Percentiles rank a stretch among this genome's conserved stretches.
phyloP scores from a whole-genome alignment of 495 filamentous ascomycete species.

The Achaetomiella virescens region DNA sequence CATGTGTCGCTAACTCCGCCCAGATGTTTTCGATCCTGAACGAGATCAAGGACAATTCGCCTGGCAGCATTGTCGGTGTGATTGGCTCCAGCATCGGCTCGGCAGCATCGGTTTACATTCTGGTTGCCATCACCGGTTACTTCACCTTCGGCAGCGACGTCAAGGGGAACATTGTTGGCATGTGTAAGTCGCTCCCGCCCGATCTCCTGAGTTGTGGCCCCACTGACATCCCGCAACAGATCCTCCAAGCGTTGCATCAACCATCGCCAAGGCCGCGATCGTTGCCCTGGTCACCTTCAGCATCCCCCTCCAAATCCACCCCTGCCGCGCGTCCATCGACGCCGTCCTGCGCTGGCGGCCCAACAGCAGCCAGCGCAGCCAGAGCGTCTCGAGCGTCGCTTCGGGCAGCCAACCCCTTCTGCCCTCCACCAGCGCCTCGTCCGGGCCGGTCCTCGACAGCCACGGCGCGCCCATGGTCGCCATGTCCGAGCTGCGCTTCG shows the following conservation, averaged over 20 bases:
- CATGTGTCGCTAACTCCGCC: neutral
- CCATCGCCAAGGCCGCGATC: slow-evolving; percentile 89
- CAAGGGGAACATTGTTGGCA: slow-evolving; percentile 83
- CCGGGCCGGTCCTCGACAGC: slow-evolving; percentile 25
- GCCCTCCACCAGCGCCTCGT: slow-evolving; percentile 12
- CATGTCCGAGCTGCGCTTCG: slow-evolving; percentile 86
- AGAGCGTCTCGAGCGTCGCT: slow-evolving; percentile 24
- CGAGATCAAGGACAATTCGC: slow-evolving; percentile 82
- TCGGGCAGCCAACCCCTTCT: slow-evolving; percentile 41
- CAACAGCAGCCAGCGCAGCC: slow-evolving; percentile 74
- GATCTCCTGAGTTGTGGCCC: neutral
- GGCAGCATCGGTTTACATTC: slow-evolving; percentile 71
- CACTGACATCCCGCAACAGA: slow-evolving; percentile 36
- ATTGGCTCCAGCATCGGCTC: slow-evolving; percentile 77
- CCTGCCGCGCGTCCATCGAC: slow-evolving; percentile 86
- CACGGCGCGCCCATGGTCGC: slow-evolving; percentile 36
- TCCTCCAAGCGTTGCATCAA: slow-evolving; percentile 70
- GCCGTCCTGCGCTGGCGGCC: slow-evolving; percentile 91
- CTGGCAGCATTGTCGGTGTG: slow-evolving; percentile 68
- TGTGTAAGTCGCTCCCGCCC: slow-evolving; percentile 53
- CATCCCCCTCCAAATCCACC: slow-evolving; percentile 91
- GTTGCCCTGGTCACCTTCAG: slow-evolving; percentile 96
- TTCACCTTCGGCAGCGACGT: slow-evolving; percentile 86
- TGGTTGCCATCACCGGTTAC: slow-evolving; percentile 93
- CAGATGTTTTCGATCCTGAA: slow-evolving; percentile 99